Evolutionary conservation across 2,329 filamentous ascomycete species (phyloP).

Genomic region (Penicillium janthinellum): DNA sequence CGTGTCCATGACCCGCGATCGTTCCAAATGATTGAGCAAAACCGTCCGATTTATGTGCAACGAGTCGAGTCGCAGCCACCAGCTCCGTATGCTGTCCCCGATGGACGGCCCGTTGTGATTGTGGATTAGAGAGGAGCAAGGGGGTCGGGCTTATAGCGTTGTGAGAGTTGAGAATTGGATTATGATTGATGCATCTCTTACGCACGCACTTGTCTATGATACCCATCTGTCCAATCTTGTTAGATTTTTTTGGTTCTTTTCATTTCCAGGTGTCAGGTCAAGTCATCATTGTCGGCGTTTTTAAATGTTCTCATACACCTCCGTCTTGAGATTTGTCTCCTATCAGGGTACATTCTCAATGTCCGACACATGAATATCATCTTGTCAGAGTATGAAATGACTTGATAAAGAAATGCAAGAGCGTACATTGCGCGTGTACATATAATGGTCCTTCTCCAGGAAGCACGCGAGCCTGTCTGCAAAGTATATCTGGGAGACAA

Average conservation of each 20-base stretch:
- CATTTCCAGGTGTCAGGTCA: background rate
- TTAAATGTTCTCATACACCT: background rate
- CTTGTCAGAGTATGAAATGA: background rate
- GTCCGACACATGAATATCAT: background rate
- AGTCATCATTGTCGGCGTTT: background rate
- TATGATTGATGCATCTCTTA: slow-evolving; percentile 11
- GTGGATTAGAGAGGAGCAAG: slow-evolving; percentile 29
- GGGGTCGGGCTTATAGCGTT: background rate
- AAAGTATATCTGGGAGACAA: background rate
- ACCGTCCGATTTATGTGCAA: slow-evolving; percentile 28
- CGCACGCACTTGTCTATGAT: slow-evolving; percentile 21
- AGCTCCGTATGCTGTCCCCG: slow-evolving; percentile 21
- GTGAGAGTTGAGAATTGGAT: background rate
- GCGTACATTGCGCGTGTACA: background rate
- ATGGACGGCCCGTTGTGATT: slow-evolving; percentile 29
- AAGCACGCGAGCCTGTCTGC: background rate
- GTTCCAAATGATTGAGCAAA: slow-evolving; percentile 24
- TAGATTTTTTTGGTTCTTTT: slow-evolving; percentile 14
- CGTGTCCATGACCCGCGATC: slow-evolving; percentile 21
- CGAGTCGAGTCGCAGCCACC: slow-evolving; percentile 24
- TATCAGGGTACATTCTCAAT: background rate
- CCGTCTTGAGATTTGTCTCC: background rate
- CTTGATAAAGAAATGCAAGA: background rate
- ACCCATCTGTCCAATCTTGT: slow-evolving; percentile 26
- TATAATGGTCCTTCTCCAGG: background rate